These are phyloP conservation scores for Vachellia collinsii DNA, from an alignment of 306 rosid species.

Conservation along the genomic window DNA sequence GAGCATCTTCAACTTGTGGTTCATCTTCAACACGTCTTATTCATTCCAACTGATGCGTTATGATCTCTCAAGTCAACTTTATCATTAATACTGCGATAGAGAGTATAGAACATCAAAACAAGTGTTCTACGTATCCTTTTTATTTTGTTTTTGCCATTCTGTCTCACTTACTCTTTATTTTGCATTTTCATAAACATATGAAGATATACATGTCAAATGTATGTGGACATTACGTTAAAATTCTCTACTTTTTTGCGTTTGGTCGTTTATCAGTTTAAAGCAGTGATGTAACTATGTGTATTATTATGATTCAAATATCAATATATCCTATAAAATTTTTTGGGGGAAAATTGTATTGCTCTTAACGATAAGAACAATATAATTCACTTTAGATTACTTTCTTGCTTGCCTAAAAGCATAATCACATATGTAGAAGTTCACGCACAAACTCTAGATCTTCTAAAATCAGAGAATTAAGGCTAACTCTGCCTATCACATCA, in stretches of 20 bases:
- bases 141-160: not conserved
- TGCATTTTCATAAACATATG: not conserved
- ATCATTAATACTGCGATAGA: not conserved
- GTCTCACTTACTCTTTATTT: not conserved
- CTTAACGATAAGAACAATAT: not conserved
- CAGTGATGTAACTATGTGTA: not conserved
- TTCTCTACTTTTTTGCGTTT: not conserved
- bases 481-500: no score
- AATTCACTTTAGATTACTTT: not conserved
- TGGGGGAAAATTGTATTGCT: no score
- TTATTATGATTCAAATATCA: no score
- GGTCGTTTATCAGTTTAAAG: not conserved
- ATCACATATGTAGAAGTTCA: not conserved
- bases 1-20: constrained; percentile 4
- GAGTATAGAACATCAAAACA: not conserved
- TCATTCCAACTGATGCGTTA: no score
- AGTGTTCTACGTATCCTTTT: not conserved
- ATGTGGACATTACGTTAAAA: not conserved
- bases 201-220: not conserved
- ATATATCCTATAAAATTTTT: no score
- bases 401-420: no score
- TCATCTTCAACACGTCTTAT: no score
- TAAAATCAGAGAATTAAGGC: no score
- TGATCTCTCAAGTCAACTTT: not conserved
- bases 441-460: no score